Base-by-base conservation (phyloP, 768 basidiomycete genomes). In the Boletus subcaerulescens region DNA sequence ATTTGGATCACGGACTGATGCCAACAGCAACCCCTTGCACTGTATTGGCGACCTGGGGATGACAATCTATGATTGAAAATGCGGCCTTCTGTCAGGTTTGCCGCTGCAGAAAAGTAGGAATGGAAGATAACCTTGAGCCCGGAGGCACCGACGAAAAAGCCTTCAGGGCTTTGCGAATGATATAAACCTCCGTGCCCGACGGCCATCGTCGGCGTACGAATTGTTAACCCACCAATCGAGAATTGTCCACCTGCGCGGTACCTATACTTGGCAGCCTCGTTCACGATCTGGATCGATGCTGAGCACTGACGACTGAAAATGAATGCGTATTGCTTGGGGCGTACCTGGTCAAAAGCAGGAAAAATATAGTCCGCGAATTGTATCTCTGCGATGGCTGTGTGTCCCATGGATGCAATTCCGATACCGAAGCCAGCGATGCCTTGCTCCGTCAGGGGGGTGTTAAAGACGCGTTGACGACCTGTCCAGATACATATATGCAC, bases 401-500 rank as follows among this genome's bases (percentile, higher is more conserved):
- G 93, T 1, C 94, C 94, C 88, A 97, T 96, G 11, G 87, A 75
- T 0, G 95, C 93, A 55, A 95, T 71, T 14, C 95, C 94, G 45
- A 97, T 91, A 3, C 90, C 95, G 65, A 97, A 97, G 15, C 94
- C 94, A 32, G 90, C 93, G 53, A 98, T 96, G 10, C 94, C 94
- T 71, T 93, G 92, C 64, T 93, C 92, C 2, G 90, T 91, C 50
- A 97, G 70, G 4, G 94, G 94, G 0, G 94, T 98, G 70, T 98
- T 97, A 72, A 98, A 97, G 44, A 98, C 92, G 41, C 94, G 85
- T 68, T 96, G 93, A 45, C 85, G 82, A 22, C 93, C 91, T 93
- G 62, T 20, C 12, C 52, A 47, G 47, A 47, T 42, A 14, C 26
- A 62, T 17, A 10, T 24, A 55, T 40, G n/a, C 17, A 57, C 15